Percentiles rank a stretch among this genome's conserved stretches.
These are phyloP conservation scores for Pleurozium schreberi DNA, from an alignment of 225 moss, liverwort and hornwort species.

Conservation along the genomic window DNA sequence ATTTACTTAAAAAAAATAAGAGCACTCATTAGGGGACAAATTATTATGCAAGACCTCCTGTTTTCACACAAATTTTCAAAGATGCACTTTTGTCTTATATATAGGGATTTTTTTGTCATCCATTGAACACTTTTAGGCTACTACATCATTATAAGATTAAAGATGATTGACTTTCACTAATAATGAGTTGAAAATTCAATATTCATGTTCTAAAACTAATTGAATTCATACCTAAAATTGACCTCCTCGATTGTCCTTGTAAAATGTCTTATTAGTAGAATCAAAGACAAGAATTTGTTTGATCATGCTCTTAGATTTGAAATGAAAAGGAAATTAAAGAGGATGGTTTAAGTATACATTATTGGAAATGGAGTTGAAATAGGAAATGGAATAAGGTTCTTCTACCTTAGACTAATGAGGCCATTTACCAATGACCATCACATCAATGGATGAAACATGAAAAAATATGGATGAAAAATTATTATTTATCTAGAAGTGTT, in stretches of 20 bases:
- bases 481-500: no score
- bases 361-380: not conserved
- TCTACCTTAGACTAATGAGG: not conserved
- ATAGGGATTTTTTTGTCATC: not conserved
- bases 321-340: not conserved
- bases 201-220: not conserved
- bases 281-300: not conserved
- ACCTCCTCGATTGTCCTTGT: not conserved
- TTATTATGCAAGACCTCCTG: not conserved
- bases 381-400: not conserved
- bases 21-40: not conserved
- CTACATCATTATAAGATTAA: rapidly evolving
- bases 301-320: not conserved
- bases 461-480: not conserved
- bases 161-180: not conserved
- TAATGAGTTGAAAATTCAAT: not conserved
- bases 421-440: not conserved
- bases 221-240: not conserved
- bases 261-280: not conserved
- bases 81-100: not conserved
- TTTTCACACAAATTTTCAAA: not conserved
- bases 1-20: no score
- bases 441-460: not conserved
- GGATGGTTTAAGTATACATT: not conserved
- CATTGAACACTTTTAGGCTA: rapidly evolving